Evolutionary conservation across 768 basidiomycete species (phyloP).

Genomic region (Tricholoma flavovirens): DNA sequence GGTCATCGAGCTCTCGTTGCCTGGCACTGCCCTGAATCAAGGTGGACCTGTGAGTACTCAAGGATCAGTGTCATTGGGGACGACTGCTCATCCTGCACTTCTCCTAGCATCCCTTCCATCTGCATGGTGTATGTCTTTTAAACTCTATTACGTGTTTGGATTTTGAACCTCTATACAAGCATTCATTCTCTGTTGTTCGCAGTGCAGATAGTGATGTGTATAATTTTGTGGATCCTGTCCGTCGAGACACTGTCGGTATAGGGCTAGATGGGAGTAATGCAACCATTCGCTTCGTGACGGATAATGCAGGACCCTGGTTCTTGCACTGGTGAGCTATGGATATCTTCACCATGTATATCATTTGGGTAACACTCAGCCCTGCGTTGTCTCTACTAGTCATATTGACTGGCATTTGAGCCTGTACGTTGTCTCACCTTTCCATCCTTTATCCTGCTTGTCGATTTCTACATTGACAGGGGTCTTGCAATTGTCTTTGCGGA

Average conservation of each 20-base stretch:
- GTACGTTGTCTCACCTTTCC: neutral
- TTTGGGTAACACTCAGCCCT: neutral
- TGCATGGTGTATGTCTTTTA: constrained; percentile 21
- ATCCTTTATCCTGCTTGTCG: neutral
- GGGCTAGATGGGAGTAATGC: constrained; percentile 30
- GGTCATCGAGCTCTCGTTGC: constrained; percentile 40
- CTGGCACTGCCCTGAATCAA: constrained; percentile 2
- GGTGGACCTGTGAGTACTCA: neutral
- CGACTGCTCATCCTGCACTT: neutral
- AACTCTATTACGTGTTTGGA: neutral
- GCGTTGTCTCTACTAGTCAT: neutral
- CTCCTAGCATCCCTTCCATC: constrained; percentile 21
- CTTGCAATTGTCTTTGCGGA: constrained; percentile 17
- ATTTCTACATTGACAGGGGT: constrained; percentile 3
- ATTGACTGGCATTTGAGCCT: constrained; percentile 2
- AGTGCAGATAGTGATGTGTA: constrained; percentile 23
- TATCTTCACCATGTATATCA: neutral
- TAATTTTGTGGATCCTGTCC: constrained; percentile 14
- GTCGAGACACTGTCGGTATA: constrained; percentile 30
- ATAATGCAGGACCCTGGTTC: constrained; percentile 58
- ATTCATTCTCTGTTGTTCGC: constrained; percentile 33
- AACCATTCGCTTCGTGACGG: constrained; percentile 50
- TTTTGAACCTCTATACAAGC: constrained; percentile 14
- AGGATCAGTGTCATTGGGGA: constrained; percentile 14
- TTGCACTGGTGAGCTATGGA: constrained; percentile 7